Evolutionary conservation across 2,329 filamentous ascomycete genomes (phyloP), one percentile per base, ranked within the genome.

Genomic region (Mycosphaerella arachidis): DNA sequence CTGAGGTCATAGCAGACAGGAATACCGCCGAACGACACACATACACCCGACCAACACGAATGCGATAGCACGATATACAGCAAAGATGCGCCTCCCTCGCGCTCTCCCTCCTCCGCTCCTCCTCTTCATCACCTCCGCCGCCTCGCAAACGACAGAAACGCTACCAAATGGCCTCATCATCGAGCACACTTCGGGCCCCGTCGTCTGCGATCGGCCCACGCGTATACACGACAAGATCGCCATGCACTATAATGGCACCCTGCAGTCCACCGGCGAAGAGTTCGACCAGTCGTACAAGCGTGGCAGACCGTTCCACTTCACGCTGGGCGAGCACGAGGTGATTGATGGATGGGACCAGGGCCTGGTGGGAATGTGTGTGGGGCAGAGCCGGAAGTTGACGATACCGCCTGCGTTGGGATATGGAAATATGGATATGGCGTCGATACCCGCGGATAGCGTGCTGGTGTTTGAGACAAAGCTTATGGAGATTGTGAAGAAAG

Each of bases 291-390:
- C 81, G 76, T 95, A 95, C 77, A 86, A 92, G 67, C 86, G 92
- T 48, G 85, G 86, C 37, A 73, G 77, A 60, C 93, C 94, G 6
- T 85, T 99, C 71, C 79, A 74, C 63, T 97, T 99, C 78, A 86
- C 80, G 63, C 79, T 99, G 33, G 94, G 94, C 37, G 78, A 78
- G 27, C 90, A 91, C 48, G 84, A 89, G 74, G 94, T 97, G 54
- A 99, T 99, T 74, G 87, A 90, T 79, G 93, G 93, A 72, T 97
- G 92, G 93, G 93, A 97, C 70, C 77, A 95, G 73, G 93, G 93
- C 53, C 83, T 97, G 43, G 70, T 94, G 56, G 90, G 90, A 72
- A 97, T 97, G 92, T 97, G 94, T 77, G 89, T 95, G 68, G 93
- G 94, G 63, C 93, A 97, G 82, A 93, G 92, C 82, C 85, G 77